Evolutionary conservation across 148 eudicot species (phyloP).

Genomic region (Rhododendron mucronatum): DNA sequence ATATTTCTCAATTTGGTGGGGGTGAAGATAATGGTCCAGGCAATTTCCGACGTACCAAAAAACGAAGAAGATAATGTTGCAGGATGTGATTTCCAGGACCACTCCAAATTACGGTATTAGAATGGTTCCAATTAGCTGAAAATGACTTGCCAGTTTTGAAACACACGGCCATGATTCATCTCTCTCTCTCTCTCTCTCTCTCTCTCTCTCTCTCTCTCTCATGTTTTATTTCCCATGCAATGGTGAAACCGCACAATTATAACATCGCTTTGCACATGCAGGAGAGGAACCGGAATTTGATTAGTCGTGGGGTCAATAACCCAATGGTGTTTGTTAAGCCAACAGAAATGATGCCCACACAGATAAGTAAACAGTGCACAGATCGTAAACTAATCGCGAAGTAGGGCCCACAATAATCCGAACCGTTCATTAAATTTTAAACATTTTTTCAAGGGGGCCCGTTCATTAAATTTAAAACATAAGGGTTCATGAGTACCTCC

Average conservation of each 20-base stretch:
- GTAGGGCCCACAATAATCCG: no score
- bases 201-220: neutral
- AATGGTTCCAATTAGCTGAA: constrained; percentile 35
- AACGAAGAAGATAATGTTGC: constrained; percentile 3
- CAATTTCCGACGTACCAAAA: no score
- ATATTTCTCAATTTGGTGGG: neutral
- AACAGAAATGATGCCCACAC: no score
- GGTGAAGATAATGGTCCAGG: constrained; percentile 5
- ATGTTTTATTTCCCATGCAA: neutral
- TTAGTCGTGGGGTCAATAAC: neutral
- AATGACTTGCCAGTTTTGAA: constrained; percentile 23
- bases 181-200: no score
- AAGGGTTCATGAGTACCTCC: neutral
- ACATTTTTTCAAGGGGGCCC: no score
- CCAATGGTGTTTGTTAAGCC: neutral
- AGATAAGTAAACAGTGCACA: no score
- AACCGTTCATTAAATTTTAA: no score
- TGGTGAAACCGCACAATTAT: neutral
- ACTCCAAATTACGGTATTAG: constrained; percentile 18
- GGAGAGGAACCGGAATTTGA: neutral
- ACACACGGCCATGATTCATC: neutral
- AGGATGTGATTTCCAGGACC: constrained; percentile 9
- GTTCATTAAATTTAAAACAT: no score
- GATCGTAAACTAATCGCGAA: no score
- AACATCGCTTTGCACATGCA: neutral